Evolutionary conservation across 78 protist species (phyloP).

Genomic region (Parvularia atlantis): DNA sequence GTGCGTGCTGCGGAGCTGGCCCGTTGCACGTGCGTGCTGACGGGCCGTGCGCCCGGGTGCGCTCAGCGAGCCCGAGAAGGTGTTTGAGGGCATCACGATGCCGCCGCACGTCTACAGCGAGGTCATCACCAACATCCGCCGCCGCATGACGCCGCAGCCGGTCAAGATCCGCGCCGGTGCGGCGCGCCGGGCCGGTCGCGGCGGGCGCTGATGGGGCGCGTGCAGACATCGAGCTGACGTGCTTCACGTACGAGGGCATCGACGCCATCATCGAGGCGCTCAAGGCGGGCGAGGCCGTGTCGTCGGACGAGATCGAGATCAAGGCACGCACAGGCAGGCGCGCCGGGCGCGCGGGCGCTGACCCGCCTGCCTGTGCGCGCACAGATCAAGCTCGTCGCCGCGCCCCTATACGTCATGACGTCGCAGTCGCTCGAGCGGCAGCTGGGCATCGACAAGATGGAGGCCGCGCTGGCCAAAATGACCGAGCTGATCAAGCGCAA

Average conservation of each 20-base stretch:
- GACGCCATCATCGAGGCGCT: conserved; percentile 86
- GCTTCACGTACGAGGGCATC: conserved; percentile 89
- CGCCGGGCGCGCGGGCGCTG: background rate
- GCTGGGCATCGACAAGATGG: conserved; percentile 56
- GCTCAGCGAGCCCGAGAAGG: conserved; percentile 1
- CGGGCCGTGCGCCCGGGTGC: too few relatives aligned
- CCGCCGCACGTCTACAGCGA: conserved; percentile 7
- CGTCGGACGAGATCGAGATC: conserved; percentile 21
- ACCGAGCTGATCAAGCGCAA: conserved; percentile 22
- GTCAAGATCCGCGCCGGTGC: conserved; percentile 29
- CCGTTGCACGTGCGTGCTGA: too few relatives aligned
- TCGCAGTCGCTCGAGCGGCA: conserved; percentile 67
- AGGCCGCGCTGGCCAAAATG: conserved; percentile 47
- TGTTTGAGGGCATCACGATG: conserved; percentile 29
- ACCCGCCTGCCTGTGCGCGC: background rate
- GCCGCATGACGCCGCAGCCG: conserved; percentile 77
- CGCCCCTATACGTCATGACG: conserved; percentile 84
- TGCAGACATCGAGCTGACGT: conserved; percentile 79
- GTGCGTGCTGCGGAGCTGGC: too few relatives aligned
- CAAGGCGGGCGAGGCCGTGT: conserved; percentile 47
- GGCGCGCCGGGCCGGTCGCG: background rate
- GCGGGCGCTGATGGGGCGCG: background rate
- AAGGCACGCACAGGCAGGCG: conserved; percentile 3
- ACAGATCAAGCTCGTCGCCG: conserved; percentile 67
- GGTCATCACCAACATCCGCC: conserved; percentile 52